These are phyloP conservation scores for Bisporella sp. DNA, from an alignment of 2,329 filamentous ascomycete genomes.

Conservation along the genomic window DNA sequence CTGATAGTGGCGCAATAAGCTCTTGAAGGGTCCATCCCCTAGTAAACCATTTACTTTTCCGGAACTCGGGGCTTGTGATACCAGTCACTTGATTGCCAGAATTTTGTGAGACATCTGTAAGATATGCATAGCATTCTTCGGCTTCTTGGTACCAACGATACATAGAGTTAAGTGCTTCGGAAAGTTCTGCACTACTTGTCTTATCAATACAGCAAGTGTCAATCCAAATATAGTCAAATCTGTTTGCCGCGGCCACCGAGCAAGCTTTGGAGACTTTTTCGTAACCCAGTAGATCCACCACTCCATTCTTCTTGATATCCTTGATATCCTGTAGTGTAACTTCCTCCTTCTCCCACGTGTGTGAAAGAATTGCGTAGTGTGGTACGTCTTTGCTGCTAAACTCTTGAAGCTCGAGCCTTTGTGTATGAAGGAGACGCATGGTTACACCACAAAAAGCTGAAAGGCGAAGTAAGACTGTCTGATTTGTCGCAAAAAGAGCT, in stretches of 20 bases:
- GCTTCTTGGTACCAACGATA: neutral
- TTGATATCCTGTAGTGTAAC: slow-evolving; percentile 20
- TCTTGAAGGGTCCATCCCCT: too few relatives aligned
- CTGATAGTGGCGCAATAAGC: neutral
- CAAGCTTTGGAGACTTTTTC: slow-evolving; percentile 3
- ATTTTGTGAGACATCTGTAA: neutral
- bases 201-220: neutral
- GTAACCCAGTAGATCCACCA: neutral
- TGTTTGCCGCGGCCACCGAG: neutral
- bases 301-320: slow-evolving; percentile 5
- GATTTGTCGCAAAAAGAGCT: too few relatives aligned
- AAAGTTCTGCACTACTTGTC: neutral
- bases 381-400: slow-evolving; percentile 11
- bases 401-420: neutral
- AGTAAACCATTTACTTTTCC: too few relatives aligned
- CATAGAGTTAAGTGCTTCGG: slow-evolving; percentile 3
- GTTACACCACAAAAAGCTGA: neutral
- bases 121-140: neutral
- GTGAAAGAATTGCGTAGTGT: slow-evolving; percentile 26
- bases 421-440: slow-evolving; percentile 8
- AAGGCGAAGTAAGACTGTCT: neutral
- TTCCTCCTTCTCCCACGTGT: slow-evolving; percentile 26
- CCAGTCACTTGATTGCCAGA: neutral
- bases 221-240: slow-evolving; percentile 2
- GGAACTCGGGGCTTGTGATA: neutral